Conservation (phyloP, 1,284 basidiomycete genomes). For the Ceratobasidium sp. region DNA sequence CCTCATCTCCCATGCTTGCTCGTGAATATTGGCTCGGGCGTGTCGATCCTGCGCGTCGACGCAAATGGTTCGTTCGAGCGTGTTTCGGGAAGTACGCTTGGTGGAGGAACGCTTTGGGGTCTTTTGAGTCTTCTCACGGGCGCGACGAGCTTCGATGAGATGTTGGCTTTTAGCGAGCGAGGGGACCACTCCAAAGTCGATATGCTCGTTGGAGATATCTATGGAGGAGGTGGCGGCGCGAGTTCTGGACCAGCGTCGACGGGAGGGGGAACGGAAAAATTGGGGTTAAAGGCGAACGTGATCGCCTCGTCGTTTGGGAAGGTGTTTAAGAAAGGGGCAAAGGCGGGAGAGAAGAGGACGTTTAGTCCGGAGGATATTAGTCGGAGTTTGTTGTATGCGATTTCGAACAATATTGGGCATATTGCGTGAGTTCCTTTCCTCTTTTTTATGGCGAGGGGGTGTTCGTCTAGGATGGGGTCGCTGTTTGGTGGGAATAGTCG, state of each 20-base stretch:
- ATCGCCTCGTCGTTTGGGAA: conserved; percentile 99
- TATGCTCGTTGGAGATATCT: conserved; percentile 99
- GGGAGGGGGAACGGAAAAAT: conserved; percentile 91
- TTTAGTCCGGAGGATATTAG: conserved; percentile 97
- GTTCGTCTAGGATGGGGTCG: too few relatives aligned
- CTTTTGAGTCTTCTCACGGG: conserved; percentile 93
- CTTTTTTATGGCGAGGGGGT: too few relatives aligned
- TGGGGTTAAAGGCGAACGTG: conserved; percentile 96
- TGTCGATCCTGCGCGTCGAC: conserved; percentile 97
- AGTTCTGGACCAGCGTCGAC: not conserved
- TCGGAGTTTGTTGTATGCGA: conserved; percentile 92
- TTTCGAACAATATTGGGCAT: conserved; percentile 99
- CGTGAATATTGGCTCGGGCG: conserved; percentile 98
- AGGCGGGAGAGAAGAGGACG: conserved; percentile 63
- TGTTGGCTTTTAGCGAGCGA: conserved; percentile 92
- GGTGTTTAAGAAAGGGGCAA: conserved; percentile 89
- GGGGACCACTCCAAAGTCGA: conserved; percentile 97
- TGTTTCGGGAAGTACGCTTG: conserved; percentile 96
- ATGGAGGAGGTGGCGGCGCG: conserved; percentile 56
- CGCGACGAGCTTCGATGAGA: conserved; percentile 97
- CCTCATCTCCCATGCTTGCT: conserved; percentile 96
- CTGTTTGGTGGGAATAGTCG: not conserved
- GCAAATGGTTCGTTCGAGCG: conserved; percentile 96
- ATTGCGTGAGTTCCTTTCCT: conserved; percentile 83
- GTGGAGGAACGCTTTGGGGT: conserved; percentile 99